Evolutionary conservation across 371 early-diverging fungal genomes (phyloP).

Genomic region (Rhizopus arrhizus): DNA sequence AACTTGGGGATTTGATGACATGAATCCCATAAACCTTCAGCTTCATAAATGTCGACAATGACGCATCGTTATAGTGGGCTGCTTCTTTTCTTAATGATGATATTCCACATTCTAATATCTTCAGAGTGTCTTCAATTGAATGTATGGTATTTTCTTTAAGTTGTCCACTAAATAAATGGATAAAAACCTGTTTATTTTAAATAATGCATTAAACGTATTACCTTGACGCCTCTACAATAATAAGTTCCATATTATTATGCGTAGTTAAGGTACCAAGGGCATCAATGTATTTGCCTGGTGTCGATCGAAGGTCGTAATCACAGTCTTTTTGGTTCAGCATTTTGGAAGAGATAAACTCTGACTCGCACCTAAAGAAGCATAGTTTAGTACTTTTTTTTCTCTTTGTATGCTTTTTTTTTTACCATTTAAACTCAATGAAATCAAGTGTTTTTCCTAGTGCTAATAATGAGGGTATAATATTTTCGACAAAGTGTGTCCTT

Average conservation of each 20-base stretch:
- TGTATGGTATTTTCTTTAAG: conserved; percentile 19
- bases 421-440: conserved; percentile 21
- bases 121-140: conserved; percentile 24
- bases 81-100: conserved; percentile 24
- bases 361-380: conserved; percentile 21
- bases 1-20: conserved; percentile 17
- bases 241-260: conserved; percentile 24
- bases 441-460: conserved; percentile 17
- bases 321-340: conserved; percentile 15
- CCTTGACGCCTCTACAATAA: conserved; percentile 25
- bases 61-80: conserved; percentile 20
- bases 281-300: conserved; percentile 20
- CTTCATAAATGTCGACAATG: conserved; percentile 19
- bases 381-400: conserved; percentile 9
- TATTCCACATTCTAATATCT: conserved; percentile 24
- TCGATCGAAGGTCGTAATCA: conserved; percentile 19
- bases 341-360: conserved; percentile 20
- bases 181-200: conserved; percentile 20
- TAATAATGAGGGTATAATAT: conserved; percentile 18
- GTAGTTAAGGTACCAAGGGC: conserved; percentile 19
- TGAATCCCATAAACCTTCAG: conserved; percentile 16
- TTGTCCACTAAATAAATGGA: conserved; percentile 21
- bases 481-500: conserved; percentile 21
- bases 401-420: conserved; percentile 13
- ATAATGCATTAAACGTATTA: conserved; percentile 23